Evolutionary conservation across 805 yeast species (phyloP).

Genomic region (Millerozyma acaciae): DNA sequence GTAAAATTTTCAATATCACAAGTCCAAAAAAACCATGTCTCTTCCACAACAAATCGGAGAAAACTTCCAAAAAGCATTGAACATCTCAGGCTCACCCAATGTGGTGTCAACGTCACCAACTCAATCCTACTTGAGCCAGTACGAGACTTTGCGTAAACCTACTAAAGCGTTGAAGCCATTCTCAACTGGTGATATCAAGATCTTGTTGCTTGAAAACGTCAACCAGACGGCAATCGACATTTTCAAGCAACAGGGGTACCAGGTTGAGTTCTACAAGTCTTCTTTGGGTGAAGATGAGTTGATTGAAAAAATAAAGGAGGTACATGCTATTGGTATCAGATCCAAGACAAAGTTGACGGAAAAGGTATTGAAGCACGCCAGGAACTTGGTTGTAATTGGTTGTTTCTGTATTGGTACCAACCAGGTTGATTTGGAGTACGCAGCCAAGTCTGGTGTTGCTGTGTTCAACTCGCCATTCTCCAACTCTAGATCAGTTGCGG

Average conservation of each 20-base stretch:
- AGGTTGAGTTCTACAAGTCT: constrained; percentile 88
- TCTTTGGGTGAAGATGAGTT: constrained; percentile 90
- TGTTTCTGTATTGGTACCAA: constrained; percentile 99
- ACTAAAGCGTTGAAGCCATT: constrained; percentile 86
- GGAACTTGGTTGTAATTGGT: constrained; percentile 85
- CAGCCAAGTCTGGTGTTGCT: constrained; percentile 90
- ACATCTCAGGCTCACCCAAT: constrained; percentile 55
- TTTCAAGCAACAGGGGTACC: constrained; percentile 88
- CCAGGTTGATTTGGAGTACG: constrained; percentile 90
- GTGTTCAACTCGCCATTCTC: constrained; percentile 99
- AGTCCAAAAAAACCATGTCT: constrained; percentile 42
- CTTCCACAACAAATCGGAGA: constrained; percentile 66
- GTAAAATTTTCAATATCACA: neutral
- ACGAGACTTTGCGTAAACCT: constrained; percentile 43
- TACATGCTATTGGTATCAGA: constrained; percentile 96
- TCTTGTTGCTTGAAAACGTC: constrained; percentile 86
- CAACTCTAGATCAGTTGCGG: constrained; percentile 97
- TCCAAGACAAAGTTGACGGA: constrained; percentile 90
- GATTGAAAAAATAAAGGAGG: constrained; percentile 88
- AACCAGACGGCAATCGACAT: constrained; percentile 88
- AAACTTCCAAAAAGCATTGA: constrained; percentile 53
- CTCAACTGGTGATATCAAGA: constrained; percentile 91
- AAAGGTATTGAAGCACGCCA: constrained; percentile 77
- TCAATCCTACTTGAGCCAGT: constrained; percentile 64
- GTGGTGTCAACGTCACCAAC: constrained; percentile 83